Percentiles rank a stretch among this genome's conserved stretches.
Evolutionary conservation across 768 basidiomycete genomes (phyloP).

Genomic region (Ramaria sp.): DNA sequence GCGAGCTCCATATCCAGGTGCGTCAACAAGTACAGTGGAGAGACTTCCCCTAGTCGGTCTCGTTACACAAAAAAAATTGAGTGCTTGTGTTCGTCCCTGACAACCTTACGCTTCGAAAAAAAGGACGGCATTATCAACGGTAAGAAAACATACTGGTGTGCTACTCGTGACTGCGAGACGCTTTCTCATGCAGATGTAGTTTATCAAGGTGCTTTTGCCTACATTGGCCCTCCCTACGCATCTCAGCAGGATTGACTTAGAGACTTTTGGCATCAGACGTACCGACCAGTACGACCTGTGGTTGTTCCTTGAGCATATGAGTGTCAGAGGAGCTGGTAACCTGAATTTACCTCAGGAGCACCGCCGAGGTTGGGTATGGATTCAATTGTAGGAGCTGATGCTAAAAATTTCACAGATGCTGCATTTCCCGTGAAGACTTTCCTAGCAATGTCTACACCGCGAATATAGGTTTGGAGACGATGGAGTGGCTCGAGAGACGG

Average conservation of each 20-base stretch:
- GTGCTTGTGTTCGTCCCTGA: slow-evolving; percentile 59
- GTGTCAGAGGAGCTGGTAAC: too few relatives aligned
- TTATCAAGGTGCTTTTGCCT: too few relatives aligned
- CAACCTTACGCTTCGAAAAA: background rate
- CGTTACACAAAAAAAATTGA: slow-evolving; percentile 69
- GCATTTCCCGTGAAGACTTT: background rate
- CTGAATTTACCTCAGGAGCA: slow-evolving; percentile 3
- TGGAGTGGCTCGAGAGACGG: background rate
- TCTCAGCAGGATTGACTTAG: too few relatives aligned
- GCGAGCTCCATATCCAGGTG: slow-evolving; percentile 70
- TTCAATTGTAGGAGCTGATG: slow-evolving; percentile 5
- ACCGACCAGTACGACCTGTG: too few relatives aligned
- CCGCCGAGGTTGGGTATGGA: background rate
- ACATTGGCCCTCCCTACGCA: too few relatives aligned
- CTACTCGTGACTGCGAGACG: slow-evolving; percentile 53
- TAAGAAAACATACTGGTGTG: slow-evolving; percentile 56
- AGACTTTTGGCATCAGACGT: too few relatives aligned
- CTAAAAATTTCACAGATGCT: slow-evolving; percentile 1
- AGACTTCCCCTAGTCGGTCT: slow-evolving; percentile 17
- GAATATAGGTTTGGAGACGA: background rate
- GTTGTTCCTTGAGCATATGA: too few relatives aligned
- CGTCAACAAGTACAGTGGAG: slow-evolving; percentile 57
- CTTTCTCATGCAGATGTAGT: slow-evolving; percentile 47
- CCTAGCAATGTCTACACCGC: too few relatives aligned
- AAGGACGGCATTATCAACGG: background rate